Conservation (phyloP, 345 rosid species). For the Leavenworthia alabamica region DNA sequence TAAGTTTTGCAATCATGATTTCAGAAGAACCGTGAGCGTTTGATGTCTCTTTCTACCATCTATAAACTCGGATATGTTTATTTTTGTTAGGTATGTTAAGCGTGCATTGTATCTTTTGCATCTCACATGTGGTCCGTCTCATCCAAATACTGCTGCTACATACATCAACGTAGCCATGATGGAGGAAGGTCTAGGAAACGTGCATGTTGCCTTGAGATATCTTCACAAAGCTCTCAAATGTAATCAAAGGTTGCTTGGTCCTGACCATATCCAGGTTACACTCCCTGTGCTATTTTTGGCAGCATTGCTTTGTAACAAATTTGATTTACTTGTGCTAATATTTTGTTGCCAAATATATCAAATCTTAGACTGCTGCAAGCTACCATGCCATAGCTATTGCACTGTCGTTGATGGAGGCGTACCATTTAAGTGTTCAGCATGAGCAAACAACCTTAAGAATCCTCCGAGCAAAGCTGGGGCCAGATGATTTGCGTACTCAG, state of each 20-base stretch:
- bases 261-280: constrained; percentile 94
- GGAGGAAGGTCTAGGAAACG: constrained; percentile 99
- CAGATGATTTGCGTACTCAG: constrained; percentile 98
- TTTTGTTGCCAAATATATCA: constrained; percentile 1
- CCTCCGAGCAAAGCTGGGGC: constrained; percentile 90
- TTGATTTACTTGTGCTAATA: constrained; percentile 9
- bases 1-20: constrained; percentile 33
- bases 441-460: constrained; percentile 95
- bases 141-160: constrained; percentile 98
- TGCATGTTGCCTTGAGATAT: constrained; percentile 95
- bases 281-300: constrained; percentile 8
- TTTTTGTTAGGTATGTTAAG: constrained; percentile 76
- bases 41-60: constrained; percentile 1
- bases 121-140: constrained; percentile 97
- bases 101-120: constrained; percentile 95
- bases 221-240: constrained; percentile 96
- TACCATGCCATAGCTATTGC: constrained; percentile 99
- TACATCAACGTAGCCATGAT: constrained; percentile 98
- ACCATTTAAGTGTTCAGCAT: constrained; percentile 95
- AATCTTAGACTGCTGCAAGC: constrained; percentile 92
- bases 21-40: constrained; percentile 6
- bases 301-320: constrained; percentile 1
- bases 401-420: constrained; percentile 98
- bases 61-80: neutral
- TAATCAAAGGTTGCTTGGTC: constrained; percentile 91